A percentile compares a stretch with the other conserved stretches of the same genome.
These are phyloP conservation scores for Cladorrhinum sp. DNA, from an alignment of 2,329 filamentous ascomycete species.

Conservation along the genomic window DNA sequence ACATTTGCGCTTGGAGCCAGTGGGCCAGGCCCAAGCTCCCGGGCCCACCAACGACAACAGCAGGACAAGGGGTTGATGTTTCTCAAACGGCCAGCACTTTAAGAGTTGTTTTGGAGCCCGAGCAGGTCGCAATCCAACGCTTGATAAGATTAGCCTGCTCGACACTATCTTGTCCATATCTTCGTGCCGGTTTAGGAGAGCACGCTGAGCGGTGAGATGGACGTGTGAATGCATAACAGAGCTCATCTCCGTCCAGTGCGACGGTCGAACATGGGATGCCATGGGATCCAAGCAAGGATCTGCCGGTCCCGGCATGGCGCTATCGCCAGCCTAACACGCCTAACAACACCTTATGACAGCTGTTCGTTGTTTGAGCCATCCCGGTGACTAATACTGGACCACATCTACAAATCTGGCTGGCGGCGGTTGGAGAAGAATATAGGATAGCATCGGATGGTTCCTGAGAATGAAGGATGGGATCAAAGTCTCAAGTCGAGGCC, in stretches of 20 bases:
- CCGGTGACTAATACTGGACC: not conserved
- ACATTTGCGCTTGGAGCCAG: not conserved
- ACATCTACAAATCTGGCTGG: not conserved
- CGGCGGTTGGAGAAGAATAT: not conserved
- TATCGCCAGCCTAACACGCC: not conserved
- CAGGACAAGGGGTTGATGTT: conserved; percentile 2
- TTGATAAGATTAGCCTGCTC: no score
- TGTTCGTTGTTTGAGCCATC: not conserved
- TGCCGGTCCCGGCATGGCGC: not conserved
- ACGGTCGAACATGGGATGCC: not conserved
- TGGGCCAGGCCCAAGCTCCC: conserved; percentile 5
- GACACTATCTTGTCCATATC: not conserved
- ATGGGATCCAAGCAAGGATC: not conserved
- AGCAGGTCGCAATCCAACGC: not conserved
- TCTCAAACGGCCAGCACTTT: conserved; percentile 4
- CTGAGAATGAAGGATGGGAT: not conserved
- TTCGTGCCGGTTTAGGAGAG: not conserved
- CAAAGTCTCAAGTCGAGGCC: not conserved
- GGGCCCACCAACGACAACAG: not conserved
- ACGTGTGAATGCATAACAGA: not conserved
- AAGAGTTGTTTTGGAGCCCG: not conserved
- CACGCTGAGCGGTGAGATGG: not conserved
- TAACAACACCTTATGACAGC: not conserved
- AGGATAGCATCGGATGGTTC: not conserved
- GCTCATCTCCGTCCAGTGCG: not conserved